Conservation (phyloP, 495 filamentous ascomycete species). For the Aspergillus biplanus region DNA sequence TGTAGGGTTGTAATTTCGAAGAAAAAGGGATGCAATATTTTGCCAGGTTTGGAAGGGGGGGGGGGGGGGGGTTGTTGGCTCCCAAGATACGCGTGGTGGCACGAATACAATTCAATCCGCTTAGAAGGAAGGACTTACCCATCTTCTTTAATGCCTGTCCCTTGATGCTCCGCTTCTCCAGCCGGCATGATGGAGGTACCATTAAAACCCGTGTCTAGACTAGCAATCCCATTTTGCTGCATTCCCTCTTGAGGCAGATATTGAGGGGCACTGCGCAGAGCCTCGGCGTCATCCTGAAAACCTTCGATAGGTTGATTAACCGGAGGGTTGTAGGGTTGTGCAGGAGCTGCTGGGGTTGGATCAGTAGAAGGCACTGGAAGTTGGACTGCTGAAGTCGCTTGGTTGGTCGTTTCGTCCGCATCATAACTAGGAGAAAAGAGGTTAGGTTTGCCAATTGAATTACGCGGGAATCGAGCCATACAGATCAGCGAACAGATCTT, state of each 20-base stretch:
- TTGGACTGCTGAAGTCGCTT: conserved; percentile 41
- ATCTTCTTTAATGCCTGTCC: conserved; percentile 90
- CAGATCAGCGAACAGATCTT: conserved; percentile 99
- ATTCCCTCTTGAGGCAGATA: conserved; percentile 52
- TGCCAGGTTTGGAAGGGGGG: background rate
- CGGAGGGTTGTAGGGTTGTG: conserved; percentile 30
- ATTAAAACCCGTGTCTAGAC: conserved; percentile 54
- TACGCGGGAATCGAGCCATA: conserved; percentile 47
- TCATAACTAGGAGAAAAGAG: conserved; percentile 67
- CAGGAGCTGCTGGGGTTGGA: conserved; percentile 24
- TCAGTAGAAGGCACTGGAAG: conserved; percentile 35
- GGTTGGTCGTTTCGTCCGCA: conserved; percentile 68
- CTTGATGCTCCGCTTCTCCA: conserved; percentile 43
- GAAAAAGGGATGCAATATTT: background rate
- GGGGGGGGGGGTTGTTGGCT: background rate
- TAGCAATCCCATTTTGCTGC: conserved; percentile 67
- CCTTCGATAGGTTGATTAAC: conserved; percentile 34
- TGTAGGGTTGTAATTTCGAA: background rate
- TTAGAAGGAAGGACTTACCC: conserved; percentile 75
- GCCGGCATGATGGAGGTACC: conserved; percentile 33
- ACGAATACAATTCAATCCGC: conserved; percentile 31
- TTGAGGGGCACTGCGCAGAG: conserved; percentile 35
- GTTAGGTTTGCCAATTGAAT: conserved; percentile 9
- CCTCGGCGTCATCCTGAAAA: conserved; percentile 48
- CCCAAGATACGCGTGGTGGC: conserved; percentile 11